Conservation (phyloP, 2,329 filamentous ascomycete genomes). For the Fusarium sulawesiense region DNA sequence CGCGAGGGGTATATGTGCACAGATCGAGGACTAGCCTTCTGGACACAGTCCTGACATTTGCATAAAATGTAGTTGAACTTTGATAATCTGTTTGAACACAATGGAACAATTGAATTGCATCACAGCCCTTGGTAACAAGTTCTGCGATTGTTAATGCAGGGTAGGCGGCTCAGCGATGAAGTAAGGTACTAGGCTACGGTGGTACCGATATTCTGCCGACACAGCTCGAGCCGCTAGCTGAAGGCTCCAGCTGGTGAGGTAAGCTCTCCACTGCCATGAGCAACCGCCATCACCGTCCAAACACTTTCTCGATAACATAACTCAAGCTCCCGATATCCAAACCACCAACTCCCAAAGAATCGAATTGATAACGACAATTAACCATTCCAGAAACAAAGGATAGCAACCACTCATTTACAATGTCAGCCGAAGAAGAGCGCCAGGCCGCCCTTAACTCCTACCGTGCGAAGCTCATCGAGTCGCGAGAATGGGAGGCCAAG, state of each 20-base stretch:
- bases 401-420: slow-evolving; percentile 46
- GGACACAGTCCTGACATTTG: not conserved
- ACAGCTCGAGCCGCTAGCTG: slow-evolving; percentile 41
- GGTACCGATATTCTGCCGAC: slow-evolving; percentile 50
- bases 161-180: not conserved
- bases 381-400: not conserved
- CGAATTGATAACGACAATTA: not conserved
- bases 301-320: slow-evolving; percentile 29
- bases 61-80: not conserved
- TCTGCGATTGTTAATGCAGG: not conserved
- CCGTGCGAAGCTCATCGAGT: slow-evolving; percentile 87
- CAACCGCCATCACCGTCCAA: slow-evolving; percentile 37
- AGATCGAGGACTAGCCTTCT: not conserved
- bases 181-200: not conserved
- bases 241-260: slow-evolving; percentile 57
- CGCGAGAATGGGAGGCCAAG: slow-evolving; percentile 98
- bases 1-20: not conserved
- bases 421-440: slow-evolving; percentile 69
- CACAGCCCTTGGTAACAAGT: not conserved
- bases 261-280: slow-evolving; percentile 51
- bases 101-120: not conserved
- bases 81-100: not conserved
- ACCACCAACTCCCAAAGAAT: not conserved
- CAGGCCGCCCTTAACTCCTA: slow-evolving; percentile 80
- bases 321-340: slow-evolving; percentile 31